Evolutionary conservation across 176 grass and related monocot species (phyloP).

Genomic region (Musa schizocarpa): DNA sequence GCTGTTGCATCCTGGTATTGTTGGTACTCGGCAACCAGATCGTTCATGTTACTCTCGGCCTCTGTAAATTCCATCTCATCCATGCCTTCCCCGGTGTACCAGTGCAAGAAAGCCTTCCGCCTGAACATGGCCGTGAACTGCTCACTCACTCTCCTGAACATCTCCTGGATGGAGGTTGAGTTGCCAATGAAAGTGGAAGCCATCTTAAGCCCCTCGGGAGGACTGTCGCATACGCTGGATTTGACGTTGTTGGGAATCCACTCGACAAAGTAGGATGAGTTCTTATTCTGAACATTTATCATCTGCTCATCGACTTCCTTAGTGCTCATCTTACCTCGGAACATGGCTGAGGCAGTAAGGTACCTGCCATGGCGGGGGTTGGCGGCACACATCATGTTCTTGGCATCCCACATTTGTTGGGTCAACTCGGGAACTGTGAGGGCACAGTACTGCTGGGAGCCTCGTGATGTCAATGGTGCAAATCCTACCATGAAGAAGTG

Average conservation of each 20-base stretch:
- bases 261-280: conserved; percentile 14
- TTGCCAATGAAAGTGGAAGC: conserved; percentile 10
- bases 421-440: conserved; percentile 20
- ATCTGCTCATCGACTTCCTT: conserved; percentile 19
- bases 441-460: conserved; percentile 6
- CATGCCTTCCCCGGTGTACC: conserved; percentile 8
- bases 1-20: conserved; percentile 58
- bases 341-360: conserved; percentile 15
- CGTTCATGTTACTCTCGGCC: conserved; percentile 26
- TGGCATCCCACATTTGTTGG: conserved; percentile 18
- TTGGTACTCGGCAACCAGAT: conserved; percentile 57
- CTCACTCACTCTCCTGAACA: conserved; percentile 7
- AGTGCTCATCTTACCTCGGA: conserved; percentile 17
- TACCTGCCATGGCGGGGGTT: conserved; percentile 12
- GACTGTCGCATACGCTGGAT: conserved; percentile 4
- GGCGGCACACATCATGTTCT: conserved; percentile 21
- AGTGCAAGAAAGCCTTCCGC: conserved; percentile 11
- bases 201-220: conserved; percentile 3
- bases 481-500: conserved; percentile 15
- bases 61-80: conserved; percentile 5
- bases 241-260: conserved; percentile 17
- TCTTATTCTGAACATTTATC: conserved; percentile 17
- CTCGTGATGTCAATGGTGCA: background rate
- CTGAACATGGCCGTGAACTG: conserved; percentile 12
- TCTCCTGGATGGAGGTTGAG: conserved; percentile 9